Conservation (phyloP, 1,139 yeast species). For the Kodamaea fungicola region DNA sequence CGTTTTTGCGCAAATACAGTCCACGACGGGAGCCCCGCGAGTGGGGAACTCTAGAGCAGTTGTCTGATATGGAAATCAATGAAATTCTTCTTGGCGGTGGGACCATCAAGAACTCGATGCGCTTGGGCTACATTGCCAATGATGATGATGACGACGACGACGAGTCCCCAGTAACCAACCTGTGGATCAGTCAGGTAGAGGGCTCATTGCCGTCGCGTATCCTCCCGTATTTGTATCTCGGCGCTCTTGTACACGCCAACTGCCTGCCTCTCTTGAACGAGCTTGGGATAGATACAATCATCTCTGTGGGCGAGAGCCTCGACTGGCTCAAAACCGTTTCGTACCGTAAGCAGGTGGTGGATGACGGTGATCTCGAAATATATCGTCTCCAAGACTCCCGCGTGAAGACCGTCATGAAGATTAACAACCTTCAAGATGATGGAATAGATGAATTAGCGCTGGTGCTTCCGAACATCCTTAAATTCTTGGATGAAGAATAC, state of each 20-base stretch:
- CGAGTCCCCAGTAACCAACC: constrained; percentile 12
- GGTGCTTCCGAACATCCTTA: constrained; percentile 34
- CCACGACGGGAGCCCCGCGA: constrained; percentile 33
- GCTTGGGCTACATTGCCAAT: constrained; percentile 27
- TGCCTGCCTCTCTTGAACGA: constrained; percentile 58
- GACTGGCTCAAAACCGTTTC: constrained; percentile 49
- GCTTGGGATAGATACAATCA: constrained; percentile 69
- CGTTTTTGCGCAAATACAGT: constrained; percentile 52
- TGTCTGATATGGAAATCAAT: constrained; percentile 31
- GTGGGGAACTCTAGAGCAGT: constrained; percentile 28
- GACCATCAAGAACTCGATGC: constrained; percentile 6
- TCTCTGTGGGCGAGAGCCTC: constrained; percentile 85
- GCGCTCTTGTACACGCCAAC: constrained; percentile 81
- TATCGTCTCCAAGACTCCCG: constrained; percentile 12
- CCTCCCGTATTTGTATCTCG: constrained; percentile 79
- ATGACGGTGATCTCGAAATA: constrained; percentile 33
- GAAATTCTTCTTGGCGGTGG: constrained; percentile 25
- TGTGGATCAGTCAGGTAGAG: constrained; percentile 45
- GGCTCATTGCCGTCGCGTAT: constrained; percentile 76
- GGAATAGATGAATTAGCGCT: constrained; percentile 43
- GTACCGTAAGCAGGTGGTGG: constrained; percentile 27
- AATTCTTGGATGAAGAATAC: constrained; percentile 34
- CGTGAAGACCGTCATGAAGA: constrained; percentile 39
- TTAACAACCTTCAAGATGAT: constrained; percentile 46
- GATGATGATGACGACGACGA: constrained; percentile 16